These are phyloP conservation scores for Chrysanthemum lavandulifolium DNA, from an alignment of 129 eudicot species.

Conservation along the genomic window DNA sequence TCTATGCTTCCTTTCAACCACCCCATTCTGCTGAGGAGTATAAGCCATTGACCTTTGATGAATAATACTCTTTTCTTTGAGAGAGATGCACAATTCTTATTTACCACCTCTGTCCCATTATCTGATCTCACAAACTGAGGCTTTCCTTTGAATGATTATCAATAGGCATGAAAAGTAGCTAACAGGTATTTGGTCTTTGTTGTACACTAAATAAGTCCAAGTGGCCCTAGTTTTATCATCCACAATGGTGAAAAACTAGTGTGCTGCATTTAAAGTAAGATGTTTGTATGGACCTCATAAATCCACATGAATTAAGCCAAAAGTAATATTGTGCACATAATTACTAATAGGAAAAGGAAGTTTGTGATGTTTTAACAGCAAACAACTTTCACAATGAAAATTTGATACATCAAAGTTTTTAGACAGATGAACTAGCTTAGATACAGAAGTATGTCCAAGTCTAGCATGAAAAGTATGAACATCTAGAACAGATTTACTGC, in stretches of 20 bases:
- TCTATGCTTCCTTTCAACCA: no score
- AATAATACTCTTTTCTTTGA: no score
- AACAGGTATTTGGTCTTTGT: neutral
- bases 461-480: constrained; percentile 1
- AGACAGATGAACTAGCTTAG: neutral
- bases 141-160: no score
- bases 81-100: no score
- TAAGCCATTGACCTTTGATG: no score
- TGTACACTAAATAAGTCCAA: neutral
- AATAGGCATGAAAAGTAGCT: no score
- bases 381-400: neutral
- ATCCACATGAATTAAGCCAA: neutral
- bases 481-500: neutral
- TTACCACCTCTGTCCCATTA: no score
- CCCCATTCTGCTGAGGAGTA: no score
- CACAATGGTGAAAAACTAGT: neutral
- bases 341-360: neutral
- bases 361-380: neutral
- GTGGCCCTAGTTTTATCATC: neutral
- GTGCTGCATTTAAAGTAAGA: neutral
- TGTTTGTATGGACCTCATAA: neutral
- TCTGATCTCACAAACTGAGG: no score
- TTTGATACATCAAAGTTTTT: neutral
- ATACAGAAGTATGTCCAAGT: neutral
- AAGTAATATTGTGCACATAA: neutral